phyloP scores from a whole-genome alignment of 2,329 filamentous ascomycete species.

The Colletotrichum sp. region DNA sequence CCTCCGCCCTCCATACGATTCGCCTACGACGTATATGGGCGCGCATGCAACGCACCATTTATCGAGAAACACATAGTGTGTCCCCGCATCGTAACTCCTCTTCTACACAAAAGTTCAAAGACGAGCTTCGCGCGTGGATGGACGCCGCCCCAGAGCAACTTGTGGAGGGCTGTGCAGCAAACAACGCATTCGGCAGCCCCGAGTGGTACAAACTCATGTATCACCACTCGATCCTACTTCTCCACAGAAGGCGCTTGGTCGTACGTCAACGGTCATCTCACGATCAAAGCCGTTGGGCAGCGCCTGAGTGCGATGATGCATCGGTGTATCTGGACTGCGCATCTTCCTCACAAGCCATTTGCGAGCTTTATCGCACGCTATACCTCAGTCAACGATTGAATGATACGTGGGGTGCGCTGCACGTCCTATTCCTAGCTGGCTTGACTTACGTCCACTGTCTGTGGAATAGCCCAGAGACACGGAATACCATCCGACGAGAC shows the following conservation, averaged over 20 bases:
- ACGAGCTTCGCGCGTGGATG: background rate
- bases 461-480: background rate
- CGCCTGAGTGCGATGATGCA: background rate
- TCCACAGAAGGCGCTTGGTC: background rate
- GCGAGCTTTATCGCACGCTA: background rate
- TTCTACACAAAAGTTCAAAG: background rate
- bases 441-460: background rate
- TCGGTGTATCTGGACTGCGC: background rate
- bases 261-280: background rate
- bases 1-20: background rate
- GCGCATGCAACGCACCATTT: background rate
- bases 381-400: background rate
- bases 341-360: background rate
- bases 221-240: background rate
- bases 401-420: background rate
- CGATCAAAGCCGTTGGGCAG: background rate
- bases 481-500: background rate
- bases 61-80: background rate
- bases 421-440: background rate
- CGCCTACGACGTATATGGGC: background rate
- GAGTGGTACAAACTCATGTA: background rate
- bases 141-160: background rate
- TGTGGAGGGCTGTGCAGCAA: background rate
- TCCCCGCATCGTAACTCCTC: background rate
- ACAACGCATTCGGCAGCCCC: background rate